Conservation (phyloP, 2,329 filamentous ascomycete species). For the Hypoxylon sp. region DNA sequence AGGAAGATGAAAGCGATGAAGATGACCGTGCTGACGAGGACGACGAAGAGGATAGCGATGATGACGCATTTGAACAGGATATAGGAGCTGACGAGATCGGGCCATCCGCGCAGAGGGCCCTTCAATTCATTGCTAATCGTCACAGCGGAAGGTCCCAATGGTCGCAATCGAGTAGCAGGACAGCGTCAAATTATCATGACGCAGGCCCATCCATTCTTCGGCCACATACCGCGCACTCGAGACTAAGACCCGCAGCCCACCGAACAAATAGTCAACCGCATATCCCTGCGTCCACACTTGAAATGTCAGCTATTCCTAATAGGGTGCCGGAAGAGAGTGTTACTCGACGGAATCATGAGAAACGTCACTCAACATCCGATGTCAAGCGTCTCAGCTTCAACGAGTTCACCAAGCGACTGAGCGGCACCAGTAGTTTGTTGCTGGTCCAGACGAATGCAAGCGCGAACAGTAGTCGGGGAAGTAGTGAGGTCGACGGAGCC, state of each 20-base stretch:
- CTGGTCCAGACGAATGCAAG: constrained; percentile 71
- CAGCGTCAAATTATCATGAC: constrained; percentile 48
- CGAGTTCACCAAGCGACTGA: constrained; percentile 73
- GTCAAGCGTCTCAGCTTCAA: constrained; percentile 72
- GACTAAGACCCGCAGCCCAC: constrained; percentile 62
- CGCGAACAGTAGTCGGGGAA: constrained; percentile 63
- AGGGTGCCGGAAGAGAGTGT: constrained; percentile 56
- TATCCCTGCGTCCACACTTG: constrained; percentile 53
- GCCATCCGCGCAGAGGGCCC: constrained; percentile 64
- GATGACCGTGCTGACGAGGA: constrained; percentile 60
- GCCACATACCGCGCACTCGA: constrained; percentile 70
- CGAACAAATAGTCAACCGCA: constrained; percentile 66
- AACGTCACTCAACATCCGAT: constrained; percentile 68
- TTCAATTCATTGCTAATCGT: constrained; percentile 66
- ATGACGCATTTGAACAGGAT: constrained; percentile 55
- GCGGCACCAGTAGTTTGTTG: constrained; percentile 72
- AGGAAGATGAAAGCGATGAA: constrained; percentile 64
- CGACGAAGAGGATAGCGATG: constrained; percentile 59
- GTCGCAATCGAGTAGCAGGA: constrained; percentile 56
- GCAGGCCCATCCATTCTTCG: constrained; percentile 57
- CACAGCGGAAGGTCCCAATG: constrained; percentile 55
- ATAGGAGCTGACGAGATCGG: constrained; percentile 58
- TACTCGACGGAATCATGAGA: constrained; percentile 58
- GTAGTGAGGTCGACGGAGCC: constrained; percentile 61
- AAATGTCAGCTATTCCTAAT: constrained; percentile 45